Base-by-base conservation (phyloP, 352 stramenopile species). In the Aphanomyces stellatus region DNA sequence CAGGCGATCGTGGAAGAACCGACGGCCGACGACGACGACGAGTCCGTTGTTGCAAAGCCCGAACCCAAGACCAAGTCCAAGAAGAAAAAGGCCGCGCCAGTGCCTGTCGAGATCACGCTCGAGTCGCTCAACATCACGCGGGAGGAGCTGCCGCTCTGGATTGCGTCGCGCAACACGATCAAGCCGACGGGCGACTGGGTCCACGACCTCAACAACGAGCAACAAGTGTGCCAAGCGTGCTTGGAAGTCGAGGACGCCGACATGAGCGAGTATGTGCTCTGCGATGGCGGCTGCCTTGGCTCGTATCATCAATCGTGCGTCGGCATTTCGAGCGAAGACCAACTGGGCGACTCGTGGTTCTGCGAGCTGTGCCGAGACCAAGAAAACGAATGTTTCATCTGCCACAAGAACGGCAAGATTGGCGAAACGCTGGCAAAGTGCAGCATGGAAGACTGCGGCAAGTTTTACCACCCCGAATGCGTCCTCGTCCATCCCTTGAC, bases 291-390 rank as follows among this genome's bases (percentile, higher is more conserved):
- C 1, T 98, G 93, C 65, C 70, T 91, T 31, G 93, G 91, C 51
- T 88, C 90, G 51, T 98, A 96, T 78, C 93, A 98, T 71, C 88
- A 93, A 27, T 88, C 82, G 27, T 98, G 93, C 73, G 76, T 96
- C 24, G 90, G 90, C 24, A 75, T 98, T 10, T 66, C 73, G 0
- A 75, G 78, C 24, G 81, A 84, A 2, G 76, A 93, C 1, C 78
- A 75, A n/a, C 28, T 60, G 24, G 40, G 56, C 7, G 82, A 86
- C 22, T 77, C 93, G 53, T 98, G 91, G 90, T 72, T 96, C 4
- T 98, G 93, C 60, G 81, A 93, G 43, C 90, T 97, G 69, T 98
- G 93, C 75, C 75, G 74, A 43, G 86, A 81, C 43, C 86, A 90
- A 66, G 78, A 93, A 63, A 90, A 98, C 61, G 69, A 84, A 61